Evolutionary conservation across 306 rosid species (phyloP).

Genomic region (Prunus mira): DNA sequence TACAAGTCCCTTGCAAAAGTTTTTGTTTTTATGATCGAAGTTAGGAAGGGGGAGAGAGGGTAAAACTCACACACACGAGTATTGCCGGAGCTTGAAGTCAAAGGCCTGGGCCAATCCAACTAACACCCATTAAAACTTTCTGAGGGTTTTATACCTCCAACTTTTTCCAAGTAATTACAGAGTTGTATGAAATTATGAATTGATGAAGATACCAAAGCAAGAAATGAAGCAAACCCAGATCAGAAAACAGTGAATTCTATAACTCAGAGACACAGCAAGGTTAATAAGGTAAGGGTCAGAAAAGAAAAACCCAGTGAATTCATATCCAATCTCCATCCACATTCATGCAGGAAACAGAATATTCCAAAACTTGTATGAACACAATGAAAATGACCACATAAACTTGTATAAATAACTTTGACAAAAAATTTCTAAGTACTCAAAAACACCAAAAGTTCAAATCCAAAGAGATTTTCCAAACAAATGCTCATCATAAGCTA

Average conservation of each 20-base stretch:
- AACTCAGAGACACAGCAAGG: neutral
- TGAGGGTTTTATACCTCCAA: neutral
- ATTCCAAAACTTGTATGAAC: neutral
- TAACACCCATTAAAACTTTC: neutral
- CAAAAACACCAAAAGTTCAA: neutral
- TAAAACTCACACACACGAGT: no score
- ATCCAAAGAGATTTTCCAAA: neutral
- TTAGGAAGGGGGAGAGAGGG: no score
- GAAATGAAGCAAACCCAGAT: slow-evolving; percentile 11
- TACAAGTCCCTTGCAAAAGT: rapidly evolving
- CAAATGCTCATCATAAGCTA: neutral
- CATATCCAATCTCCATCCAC: neutral
- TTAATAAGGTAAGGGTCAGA: neutral
- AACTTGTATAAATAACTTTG: neutral
- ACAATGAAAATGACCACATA: neutral
- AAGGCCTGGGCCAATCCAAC: no score
- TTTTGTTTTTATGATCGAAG: neutral
- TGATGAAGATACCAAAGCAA: neutral
- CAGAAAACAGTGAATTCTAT: neutral
- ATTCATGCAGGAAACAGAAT: neutral
- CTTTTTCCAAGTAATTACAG: neutral
- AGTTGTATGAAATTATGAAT: neutral
- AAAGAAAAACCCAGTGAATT: neutral
- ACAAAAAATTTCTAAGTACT: neutral
- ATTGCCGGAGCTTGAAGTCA: no score